phyloP scores from a whole-genome alignment of 768 basidiomycete species.

The Kockovaella imperatae region DNA sequence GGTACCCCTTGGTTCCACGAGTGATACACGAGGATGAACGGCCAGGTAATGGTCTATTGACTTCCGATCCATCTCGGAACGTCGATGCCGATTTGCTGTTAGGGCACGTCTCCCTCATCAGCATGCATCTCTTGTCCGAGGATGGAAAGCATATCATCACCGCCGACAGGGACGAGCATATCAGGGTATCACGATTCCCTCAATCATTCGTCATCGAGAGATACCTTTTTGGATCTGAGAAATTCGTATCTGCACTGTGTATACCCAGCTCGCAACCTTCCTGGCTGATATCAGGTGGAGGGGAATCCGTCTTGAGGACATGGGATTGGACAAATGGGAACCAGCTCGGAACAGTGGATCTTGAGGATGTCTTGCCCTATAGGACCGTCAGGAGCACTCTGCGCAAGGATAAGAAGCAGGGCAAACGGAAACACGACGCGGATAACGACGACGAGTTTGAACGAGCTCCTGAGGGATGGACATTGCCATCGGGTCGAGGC shows the following conservation, averaged over 20 bases:
- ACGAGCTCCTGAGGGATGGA: slow-evolving; percentile 29
- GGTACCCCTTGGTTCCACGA: slow-evolving; percentile 51
- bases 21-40: slow-evolving; percentile 22
- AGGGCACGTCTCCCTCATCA: slow-evolving; percentile 84
- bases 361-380: slow-evolving; percentile 45
- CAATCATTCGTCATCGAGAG: slow-evolving; percentile 75
- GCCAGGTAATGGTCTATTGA: slow-evolving; percentile 22
- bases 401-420: slow-evolving; percentile 19
- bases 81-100: slow-evolving; percentile 41
- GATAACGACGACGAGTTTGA: slow-evolving; percentile 18
- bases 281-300: slow-evolving; percentile 74
- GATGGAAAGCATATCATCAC: slow-evolving; percentile 70
- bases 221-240: slow-evolving; percentile 71
- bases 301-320: slow-evolving; percentile 63
- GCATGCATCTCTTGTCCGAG: slow-evolving; percentile 58
- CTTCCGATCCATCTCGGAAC: slow-evolving; percentile 40
- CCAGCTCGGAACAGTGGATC: slow-evolving; percentile 51
- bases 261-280: slow-evolving; percentile 49
- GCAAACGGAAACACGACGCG: slow-evolving; percentile 8
- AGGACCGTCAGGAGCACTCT: slow-evolving; percentile 45
- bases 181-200: slow-evolving; percentile 83
- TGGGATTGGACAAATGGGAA: slow-evolving; percentile 49
- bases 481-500: slow-evolving; percentile 36
- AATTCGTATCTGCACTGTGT: slow-evolving; percentile 73
- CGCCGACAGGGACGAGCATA: slow-evolving; percentile 91